A percentile compares a stretch with the other conserved stretches of the same genome.
These are phyloP conservation scores for Hymenoscyphus fraxineus DNA, from an alignment of 2,329 filamentous ascomycete species.

Conservation along the genomic window DNA sequence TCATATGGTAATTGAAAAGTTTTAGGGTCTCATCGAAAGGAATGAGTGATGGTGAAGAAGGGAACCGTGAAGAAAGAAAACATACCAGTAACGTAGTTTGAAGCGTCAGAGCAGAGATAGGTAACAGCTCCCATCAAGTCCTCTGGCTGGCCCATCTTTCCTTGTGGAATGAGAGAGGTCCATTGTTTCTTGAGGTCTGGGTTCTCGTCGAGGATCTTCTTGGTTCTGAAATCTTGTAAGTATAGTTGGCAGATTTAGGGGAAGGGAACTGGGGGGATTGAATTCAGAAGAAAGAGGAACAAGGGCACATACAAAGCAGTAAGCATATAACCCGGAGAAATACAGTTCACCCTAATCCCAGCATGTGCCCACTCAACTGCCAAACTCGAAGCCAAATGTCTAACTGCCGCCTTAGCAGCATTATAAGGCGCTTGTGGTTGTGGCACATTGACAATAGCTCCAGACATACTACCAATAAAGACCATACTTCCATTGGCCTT, in stretches of 20 bases:
- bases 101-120: conserved; percentile 56
- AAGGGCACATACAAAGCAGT: conserved; percentile 70
- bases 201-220: conserved; percentile 92
- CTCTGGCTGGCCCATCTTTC: conserved; percentile 87
- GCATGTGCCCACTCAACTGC: conserved; percentile 91
- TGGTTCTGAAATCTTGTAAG: conserved; percentile 55
- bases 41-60: background rate
- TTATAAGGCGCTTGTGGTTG: conserved; percentile 94
- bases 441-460: conserved; percentile 88
- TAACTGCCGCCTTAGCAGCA: conserved; percentile 84
- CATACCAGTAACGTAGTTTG: conserved; percentile 55
- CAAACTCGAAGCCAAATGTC: conserved; percentile 80
- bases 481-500: conserved; percentile 80
- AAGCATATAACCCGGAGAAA: conserved; percentile 94
- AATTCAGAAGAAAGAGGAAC: too few species aligned
- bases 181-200: conserved; percentile 85
- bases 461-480: conserved; percentile 94
- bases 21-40: background rate
- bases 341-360: conserved; percentile 90
- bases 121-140: conserved; percentile 92
- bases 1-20: too few species aligned
- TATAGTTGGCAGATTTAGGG: background rate
- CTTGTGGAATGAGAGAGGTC: conserved; percentile 87
- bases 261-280: too few species aligned
- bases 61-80: conserved; percentile 39